Evolutionary conservation across 495 filamentous ascomycete genomes (phyloP).

Genomic region (Hypoxylon subgilvum): DNA sequence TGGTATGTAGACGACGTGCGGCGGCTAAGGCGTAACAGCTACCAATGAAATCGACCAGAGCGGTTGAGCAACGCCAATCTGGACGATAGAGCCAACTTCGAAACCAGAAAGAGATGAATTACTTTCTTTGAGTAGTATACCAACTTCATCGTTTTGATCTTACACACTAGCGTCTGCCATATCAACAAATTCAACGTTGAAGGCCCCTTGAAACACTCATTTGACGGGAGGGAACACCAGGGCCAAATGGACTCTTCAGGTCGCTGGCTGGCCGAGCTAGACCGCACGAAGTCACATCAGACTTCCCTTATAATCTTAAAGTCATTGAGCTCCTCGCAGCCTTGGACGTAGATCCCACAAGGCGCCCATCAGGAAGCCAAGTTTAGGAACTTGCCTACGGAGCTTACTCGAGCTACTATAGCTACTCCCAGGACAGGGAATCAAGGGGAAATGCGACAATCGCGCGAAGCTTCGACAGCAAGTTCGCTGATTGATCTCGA

Average conservation of each 20-base stretch:
- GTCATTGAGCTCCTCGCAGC: slow-evolving; percentile 13
- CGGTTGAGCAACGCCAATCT: slow-evolving; percentile 6
- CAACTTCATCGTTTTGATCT: slow-evolving; percentile 6
- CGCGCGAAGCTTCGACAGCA: slow-evolving; percentile 18
- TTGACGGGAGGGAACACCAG: background rate
- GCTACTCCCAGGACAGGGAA: slow-evolving; percentile 6
- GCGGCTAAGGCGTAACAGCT: slow-evolving; percentile 23
- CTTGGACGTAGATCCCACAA: slow-evolving; percentile 20
- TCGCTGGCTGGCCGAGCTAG: slow-evolving; percentile 13
- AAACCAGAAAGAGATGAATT: slow-evolving; percentile 1
- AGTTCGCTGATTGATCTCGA: slow-evolving; percentile 17
- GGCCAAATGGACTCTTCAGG: background rate
- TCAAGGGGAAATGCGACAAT: slow-evolving; percentile 27
- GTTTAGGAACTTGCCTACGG: background rate
- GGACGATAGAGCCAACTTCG: slow-evolving; percentile 18
- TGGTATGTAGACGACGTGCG: no score
- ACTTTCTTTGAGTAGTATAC: slow-evolving; percentile 7
- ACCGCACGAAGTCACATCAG: slow-evolving; percentile 30
- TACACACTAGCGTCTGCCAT: slow-evolving; percentile 10
- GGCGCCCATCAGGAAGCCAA: slow-evolving; percentile 17
- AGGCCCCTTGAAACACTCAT: slow-evolving; percentile 9
- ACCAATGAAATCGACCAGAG: slow-evolving; percentile 18
- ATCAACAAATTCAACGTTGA: slow-evolving; percentile 1
- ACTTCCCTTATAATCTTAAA: slow-evolving; percentile 20
- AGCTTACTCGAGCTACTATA: slow-evolving; percentile 12